Conservation (phyloP, 345 rosid species). For the Brassica juncea region DNA sequence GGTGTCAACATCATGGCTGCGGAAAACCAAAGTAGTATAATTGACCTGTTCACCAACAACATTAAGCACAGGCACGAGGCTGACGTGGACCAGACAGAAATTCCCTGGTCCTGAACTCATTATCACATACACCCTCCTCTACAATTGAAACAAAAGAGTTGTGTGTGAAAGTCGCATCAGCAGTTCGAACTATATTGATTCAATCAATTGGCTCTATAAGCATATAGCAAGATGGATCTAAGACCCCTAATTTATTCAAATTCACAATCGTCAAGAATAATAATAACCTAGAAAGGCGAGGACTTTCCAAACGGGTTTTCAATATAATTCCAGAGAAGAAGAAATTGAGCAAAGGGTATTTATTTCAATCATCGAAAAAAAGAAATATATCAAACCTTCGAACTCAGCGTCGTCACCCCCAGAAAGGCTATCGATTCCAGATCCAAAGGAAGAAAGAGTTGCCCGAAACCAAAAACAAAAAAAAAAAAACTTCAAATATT, state of each 20-base stretch:
- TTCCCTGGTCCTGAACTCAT: conserved; percentile 67
- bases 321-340: not conserved
- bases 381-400: not conserved
- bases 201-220: not conserved
- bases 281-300: not conserved
- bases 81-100: conserved; percentile 95
- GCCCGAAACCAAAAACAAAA: not conserved
- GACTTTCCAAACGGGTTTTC: not conserved
- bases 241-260: not conserved
- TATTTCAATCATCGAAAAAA: not conserved
- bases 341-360: not conserved
- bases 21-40: not conserved
- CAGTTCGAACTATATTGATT: not conserved
- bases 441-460: not conserved
- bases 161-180: not conserved
- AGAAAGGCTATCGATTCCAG: not conserved
- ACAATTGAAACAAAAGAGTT: not conserved
- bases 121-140: not conserved
- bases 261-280: not conserved
- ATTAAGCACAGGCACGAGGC: conserved; percentile 93
- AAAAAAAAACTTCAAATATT: not conserved
- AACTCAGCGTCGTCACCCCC: not conserved
- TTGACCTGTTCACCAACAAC: conserved; percentile 96
- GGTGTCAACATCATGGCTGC: conserved; percentile 12
- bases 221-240: not conserved